Conservation (phyloP, 306 rosid genomes). For the Cucurbita maxima region DNA sequence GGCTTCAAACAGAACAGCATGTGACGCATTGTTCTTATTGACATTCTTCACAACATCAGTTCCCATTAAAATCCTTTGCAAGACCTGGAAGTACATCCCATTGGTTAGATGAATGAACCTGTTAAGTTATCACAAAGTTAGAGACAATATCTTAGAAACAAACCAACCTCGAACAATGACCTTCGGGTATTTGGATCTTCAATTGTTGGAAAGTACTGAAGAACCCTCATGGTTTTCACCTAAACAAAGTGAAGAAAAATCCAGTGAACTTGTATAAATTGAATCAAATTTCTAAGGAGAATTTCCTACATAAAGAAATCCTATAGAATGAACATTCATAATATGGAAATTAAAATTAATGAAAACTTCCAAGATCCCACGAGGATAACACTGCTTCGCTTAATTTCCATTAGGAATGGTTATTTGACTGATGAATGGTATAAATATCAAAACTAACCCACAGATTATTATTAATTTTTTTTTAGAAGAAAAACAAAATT, state of each 20-base stretch:
- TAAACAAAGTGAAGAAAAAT: constrained; percentile 20
- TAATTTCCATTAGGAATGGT: neutral
- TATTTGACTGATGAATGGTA: neutral
- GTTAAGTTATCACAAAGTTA: neutral
- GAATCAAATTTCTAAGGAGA: neutral
- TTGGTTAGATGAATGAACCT: constrained; percentile 15
- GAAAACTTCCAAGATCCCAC: neutral
- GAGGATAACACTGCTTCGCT: neutral
- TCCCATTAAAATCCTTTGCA: constrained; percentile 97
- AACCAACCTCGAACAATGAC: constrained; percentile 83
- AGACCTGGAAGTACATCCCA: constrained; percentile 53
- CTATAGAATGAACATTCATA: neutral
- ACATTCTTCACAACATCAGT: constrained; percentile 99
- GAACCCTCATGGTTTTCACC: constrained; percentile 99
- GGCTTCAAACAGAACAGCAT: constrained; percentile 99
- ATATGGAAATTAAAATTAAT: neutral
- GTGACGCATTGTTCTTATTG: constrained; percentile 96
- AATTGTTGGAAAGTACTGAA: constrained; percentile 84
- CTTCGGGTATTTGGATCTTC: constrained; percentile 99
- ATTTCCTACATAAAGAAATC: neutral
- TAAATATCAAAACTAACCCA: neutral
- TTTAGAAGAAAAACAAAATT: too few relatives aligned
- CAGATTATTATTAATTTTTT: neutral
- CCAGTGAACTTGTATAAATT: neutral
- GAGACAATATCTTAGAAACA: neutral